Percentiles rank a stretch among this genome's conserved stretches.
These are phyloP conservation scores for Microcos paniculata DNA, from an alignment of 345 rosid genomes.

Conservation along the genomic window DNA sequence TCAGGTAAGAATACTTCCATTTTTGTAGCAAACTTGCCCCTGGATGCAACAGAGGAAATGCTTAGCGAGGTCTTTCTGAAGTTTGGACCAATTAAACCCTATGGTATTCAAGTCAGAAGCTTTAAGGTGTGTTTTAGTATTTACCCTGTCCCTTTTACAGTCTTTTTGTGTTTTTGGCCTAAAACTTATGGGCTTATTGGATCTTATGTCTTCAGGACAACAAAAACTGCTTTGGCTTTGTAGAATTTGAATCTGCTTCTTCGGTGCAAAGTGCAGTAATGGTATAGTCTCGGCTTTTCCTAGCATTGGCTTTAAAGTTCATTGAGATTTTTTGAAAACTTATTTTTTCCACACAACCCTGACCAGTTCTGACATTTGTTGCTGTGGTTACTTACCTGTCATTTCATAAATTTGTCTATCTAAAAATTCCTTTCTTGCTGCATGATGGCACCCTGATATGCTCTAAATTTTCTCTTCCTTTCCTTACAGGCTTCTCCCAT, in stretches of 20 bases:
- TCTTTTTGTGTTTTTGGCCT: not conserved
- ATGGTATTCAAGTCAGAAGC: slow-evolving; percentile 67
- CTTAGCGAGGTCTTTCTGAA: slow-evolving; percentile 38
- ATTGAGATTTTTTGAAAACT: not conserved
- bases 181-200: not conserved
- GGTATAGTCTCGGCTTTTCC: slow-evolving; percentile 31
- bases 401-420: not conserved
- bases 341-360: not conserved
- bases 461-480: not conserved
- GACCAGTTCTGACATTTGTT: not conserved
- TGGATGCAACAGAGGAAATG: slow-evolving; percentile 48
- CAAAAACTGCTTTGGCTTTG: slow-evolving; percentile 75
- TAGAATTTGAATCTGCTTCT: slow-evolving; percentile 67
- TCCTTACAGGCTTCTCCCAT: slow-evolving; percentile 46
- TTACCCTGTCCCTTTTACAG: not conserved
- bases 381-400: not conserved
- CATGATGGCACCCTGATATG: not conserved
- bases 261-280: slow-evolving; percentile 59
- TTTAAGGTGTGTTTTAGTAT: slow-evolving; percentile 41
- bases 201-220: slow-evolving; percentile 32
- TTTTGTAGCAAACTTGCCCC: slow-evolving; percentile 65
- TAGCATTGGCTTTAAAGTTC: not conserved
- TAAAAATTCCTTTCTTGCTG: not conserved
- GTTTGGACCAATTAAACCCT: slow-evolving; percentile 53
- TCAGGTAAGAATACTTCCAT: slow-evolving; percentile 56